Base-by-base conservation (phyloP, 2,329 filamentous ascomycete species). In the Penicillium sp. region DNA sequence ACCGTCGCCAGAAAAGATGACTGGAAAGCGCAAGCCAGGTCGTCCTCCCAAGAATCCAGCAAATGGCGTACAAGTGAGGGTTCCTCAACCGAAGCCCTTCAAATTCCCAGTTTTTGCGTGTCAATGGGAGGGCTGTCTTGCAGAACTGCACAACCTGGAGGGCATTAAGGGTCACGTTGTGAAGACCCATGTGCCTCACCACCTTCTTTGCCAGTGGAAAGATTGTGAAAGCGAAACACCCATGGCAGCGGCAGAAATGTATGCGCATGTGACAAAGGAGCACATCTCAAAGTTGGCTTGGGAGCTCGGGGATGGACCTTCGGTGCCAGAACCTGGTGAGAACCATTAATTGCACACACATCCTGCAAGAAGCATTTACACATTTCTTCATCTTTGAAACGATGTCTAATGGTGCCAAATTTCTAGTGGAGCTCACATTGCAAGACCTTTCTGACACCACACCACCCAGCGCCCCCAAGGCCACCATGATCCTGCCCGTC, bases 111-210 rank as follows among this genome's bases (percentile, higher is more conserved):
- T 82, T 5, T 88, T 79, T 65, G 75, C 77, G 51, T 89, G 86
- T 68, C 68, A 74, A 40, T 88, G 85, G 86, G 70, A 78, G 48
- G 69, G 72, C 1, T 89, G 86, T 65, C 68, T 70, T 3, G 79
- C 82, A 0, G 78, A 86, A 58, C 71, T 88, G 5, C 86, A 88
- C 68, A 88, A 87, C 60, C 68, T 87, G 13, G 79, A 81, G 8
- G 83, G 81, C 0, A 71, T 88, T 5, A 79, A 80, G 57, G 83
- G 82, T 54, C 86, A 89, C 66, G 69, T 86, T 5, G 66, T 76
- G 48, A 86, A 84, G 61, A 68, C 82, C 4, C 86, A 88, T 54
- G 61, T 73, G 2, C 67, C 71, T 2, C 56, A 67, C 47, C 57
- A 64, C 14, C 64, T 70, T 38, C 57, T 52, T 3, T 72, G 66